phyloP scores from a whole-genome alignment of 2,329 filamentous ascomycete genomes.

The Leptographium procerum region DNA sequence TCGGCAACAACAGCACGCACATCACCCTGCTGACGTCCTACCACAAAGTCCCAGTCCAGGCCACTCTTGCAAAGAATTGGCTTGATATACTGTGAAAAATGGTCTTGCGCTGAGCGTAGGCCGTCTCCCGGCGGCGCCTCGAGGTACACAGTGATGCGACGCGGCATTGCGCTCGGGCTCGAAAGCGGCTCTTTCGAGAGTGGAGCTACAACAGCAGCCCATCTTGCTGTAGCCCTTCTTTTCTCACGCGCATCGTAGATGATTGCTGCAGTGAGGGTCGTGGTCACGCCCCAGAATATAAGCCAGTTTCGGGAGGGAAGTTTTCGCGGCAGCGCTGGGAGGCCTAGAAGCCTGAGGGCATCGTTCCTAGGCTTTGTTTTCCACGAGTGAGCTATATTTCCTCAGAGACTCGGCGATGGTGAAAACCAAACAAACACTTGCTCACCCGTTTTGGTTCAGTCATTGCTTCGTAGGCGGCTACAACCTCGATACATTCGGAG shows the following conservation, averaged over 20 bases:
- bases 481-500: background rate
- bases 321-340: slow-evolving; percentile 72
- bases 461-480: background rate
- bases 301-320: slow-evolving; percentile 96
- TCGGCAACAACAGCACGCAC: slow-evolving; percentile 79
- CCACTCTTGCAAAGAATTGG: slow-evolving; percentile 81
- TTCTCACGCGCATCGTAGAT: slow-evolving; percentile 91
- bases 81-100: slow-evolving; percentile 94
- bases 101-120: slow-evolving; percentile 73
- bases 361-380: slow-evolving; percentile 44
- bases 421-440: background rate
- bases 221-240: slow-evolving; percentile 72
- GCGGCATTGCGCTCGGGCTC: slow-evolving; percentile 57
- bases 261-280: slow-evolving; percentile 66
- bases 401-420: background rate
- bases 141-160: slow-evolving; percentile 77
- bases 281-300: slow-evolving; percentile 78
- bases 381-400: background rate
- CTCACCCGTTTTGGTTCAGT: slow-evolving; percentile 1
- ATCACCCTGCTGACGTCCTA: slow-evolving; percentile 87
- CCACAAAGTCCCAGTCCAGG: slow-evolving; percentile 91
- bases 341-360: slow-evolving; percentile 66
- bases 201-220: slow-evolving; percentile 75
- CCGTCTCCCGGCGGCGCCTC: slow-evolving; percentile 80
- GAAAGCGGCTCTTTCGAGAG: slow-evolving; percentile 67